These are phyloP conservation scores for Caryopteris hybrid DNA, from an alignment of 305 asterid genomes.

Conservation along the genomic window DNA sequence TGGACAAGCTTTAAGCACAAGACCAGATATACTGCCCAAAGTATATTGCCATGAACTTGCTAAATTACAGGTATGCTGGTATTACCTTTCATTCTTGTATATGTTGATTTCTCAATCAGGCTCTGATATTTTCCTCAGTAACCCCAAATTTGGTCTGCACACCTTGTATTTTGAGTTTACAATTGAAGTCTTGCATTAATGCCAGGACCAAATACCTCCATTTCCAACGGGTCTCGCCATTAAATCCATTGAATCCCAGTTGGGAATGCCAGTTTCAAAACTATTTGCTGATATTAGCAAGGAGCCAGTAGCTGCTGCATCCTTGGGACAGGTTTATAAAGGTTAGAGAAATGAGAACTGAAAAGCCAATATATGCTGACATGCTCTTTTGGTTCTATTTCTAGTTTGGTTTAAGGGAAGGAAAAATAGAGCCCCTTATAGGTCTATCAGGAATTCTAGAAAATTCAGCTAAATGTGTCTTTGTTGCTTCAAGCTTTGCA, in stretches of 20 bases:
- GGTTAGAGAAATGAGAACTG: constrained; percentile 48
- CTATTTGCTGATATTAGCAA: constrained; percentile 87
- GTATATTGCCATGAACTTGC: constrained; percentile 92
- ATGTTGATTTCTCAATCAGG: constrained; percentile 12
- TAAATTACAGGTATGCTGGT: constrained; percentile 68
- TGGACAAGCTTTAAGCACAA: constrained; percentile 98
- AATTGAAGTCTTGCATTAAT: constrained; percentile 16
- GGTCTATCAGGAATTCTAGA: constrained; percentile 2
- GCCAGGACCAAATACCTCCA: constrained; percentile 98
- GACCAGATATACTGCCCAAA: constrained; percentile 85
- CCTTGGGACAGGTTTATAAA: constrained; percentile 97
- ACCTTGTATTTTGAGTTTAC: constrained; percentile 11
- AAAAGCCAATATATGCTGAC: background rate
- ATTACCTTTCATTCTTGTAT: constrained; percentile 7
- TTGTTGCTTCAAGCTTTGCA: constrained; percentile 78
- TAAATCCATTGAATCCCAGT: constrained; percentile 78
- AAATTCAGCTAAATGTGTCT: constrained; percentile 35
- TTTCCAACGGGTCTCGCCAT: constrained; percentile 77
- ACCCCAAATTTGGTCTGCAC: background rate
- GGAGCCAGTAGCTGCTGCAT: constrained; percentile 97
- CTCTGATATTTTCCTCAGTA: background rate
- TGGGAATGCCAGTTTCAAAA: constrained; percentile 77
- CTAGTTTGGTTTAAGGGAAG: background rate
- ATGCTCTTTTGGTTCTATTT: constrained; percentile 1
- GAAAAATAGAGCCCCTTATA: constrained; percentile 14